Base-by-base conservation (phyloP, 345 rosid genomes). In the Brassica juncea region DNA sequence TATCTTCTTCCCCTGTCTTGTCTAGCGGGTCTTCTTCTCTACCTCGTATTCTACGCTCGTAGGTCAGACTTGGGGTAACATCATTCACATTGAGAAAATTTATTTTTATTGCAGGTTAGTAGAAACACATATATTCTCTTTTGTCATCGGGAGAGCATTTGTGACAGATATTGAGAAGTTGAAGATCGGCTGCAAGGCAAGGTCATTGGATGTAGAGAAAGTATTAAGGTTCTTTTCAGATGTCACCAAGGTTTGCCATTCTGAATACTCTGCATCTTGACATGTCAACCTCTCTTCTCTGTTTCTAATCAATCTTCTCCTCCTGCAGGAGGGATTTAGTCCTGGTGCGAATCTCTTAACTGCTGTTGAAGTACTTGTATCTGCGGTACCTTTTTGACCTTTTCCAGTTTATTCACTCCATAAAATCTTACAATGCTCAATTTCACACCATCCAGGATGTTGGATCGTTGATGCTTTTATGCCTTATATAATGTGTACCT, bases 111-210 rank as follows among this genome's bases (percentile, higher is more conserved):
- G 73, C 99, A 96, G 99, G 97, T 87, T 96, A 89, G 98, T 93
- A 79, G 99, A 96, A 88, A 93, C 98, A 81, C 99, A 96, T 61
- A 87, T 96, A 78, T 96, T 96, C 89, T 93, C 92, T 59, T 96
- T 96, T 85, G 99, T 93, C 77, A 92, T 96, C 81, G 99, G 99
- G 88, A 86, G 99, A 89, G 99, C 98, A 60, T 96, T 93, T 89
- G 99, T 93, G 73, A 90, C 99, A 34, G 99, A 96, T 84, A 86
- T 93, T 70, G 99, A 89, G 80, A 96, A 96, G 88, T 87, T 96
- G 86, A 96, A 96, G 85, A 89, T 96, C 75, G 83, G 97, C 87
- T 90, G 92, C 91, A 93, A 93, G 90, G 85, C 87, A 73, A 90
- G 94, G 86, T 86, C 97, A 75, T 73, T 96, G 92, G 89, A 89